Evolutionary conservation across 305 asterid species (phyloP).

Genomic region (Solanum hybrid): DNA sequence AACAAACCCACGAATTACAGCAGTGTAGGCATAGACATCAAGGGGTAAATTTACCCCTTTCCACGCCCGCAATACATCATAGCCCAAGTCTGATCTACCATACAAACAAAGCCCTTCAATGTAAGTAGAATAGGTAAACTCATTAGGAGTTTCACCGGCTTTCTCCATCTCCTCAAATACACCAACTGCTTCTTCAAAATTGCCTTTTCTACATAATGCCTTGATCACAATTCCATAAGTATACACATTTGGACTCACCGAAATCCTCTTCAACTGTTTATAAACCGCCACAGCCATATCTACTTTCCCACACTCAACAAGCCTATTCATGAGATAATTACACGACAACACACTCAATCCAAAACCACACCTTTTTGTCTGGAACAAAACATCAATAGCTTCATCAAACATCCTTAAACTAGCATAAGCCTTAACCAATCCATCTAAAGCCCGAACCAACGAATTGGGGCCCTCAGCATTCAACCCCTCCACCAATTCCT

Average conservation of each 20-base stretch:
- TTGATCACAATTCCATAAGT: constrained; percentile 65
- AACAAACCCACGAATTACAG: constrained; percentile 58
- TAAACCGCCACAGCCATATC: constrained; percentile 46
- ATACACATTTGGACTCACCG: constrained; percentile 52
- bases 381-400: constrained; percentile 42
- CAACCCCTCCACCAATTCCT: constrained; percentile 43
- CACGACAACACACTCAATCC: constrained; percentile 43
- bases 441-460: constrained; percentile 44
- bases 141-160: constrained; percentile 45
- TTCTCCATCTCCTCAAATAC: constrained; percentile 54
- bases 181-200: constrained; percentile 40
- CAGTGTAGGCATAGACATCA: constrained; percentile 37
- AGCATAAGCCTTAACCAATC: constrained; percentile 48
- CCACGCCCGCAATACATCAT: constrained; percentile 25
- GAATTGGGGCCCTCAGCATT: constrained; percentile 32
- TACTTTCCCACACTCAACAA: constrained; percentile 41
- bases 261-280: constrained; percentile 43
- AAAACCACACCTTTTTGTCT: constrained; percentile 32
- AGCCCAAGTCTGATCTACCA: constrained; percentile 34
- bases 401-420: constrained; percentile 60
- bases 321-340: constrained; percentile 55
- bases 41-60: constrained; percentile 19
- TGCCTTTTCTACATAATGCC: constrained; percentile 44
- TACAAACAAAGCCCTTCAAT: constrained; percentile 51
- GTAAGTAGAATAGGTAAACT: constrained; percentile 33